A percentile compares a stretch with the other conserved stretches of the same genome.
These are phyloP conservation scores for Puccinia triticina DNA, from an alignment of 1,284 basidiomycete species.

Conservation along the genomic window DNA sequence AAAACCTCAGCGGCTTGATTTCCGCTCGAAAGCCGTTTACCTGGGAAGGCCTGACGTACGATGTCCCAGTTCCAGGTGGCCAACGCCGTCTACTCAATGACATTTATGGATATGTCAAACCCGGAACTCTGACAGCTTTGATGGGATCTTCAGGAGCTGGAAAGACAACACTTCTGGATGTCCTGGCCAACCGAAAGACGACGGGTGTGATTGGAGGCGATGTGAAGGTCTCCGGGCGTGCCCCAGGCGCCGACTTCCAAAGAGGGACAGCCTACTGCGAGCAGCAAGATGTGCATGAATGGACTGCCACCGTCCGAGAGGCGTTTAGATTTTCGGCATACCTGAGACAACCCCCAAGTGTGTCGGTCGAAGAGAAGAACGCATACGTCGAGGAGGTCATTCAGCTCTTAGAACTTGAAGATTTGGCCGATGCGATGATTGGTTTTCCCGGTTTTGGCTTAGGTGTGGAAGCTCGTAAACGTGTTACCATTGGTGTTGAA, in stretches of 20 bases:
- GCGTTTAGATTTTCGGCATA: slow-evolving; percentile 67
- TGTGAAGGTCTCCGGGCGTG: slow-evolving; percentile 64
- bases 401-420: slow-evolving; percentile 64
- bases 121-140: slow-evolving; percentile 63
- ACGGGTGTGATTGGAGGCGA: slow-evolving; percentile 60
- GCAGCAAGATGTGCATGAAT: slow-evolving; percentile 69
- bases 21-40: slow-evolving; percentile 56
- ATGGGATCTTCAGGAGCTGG: slow-evolving; percentile 60
- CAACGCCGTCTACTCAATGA: slow-evolving; percentile 62
- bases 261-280: slow-evolving; percentile 63
- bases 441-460: slow-evolving; percentile 65
- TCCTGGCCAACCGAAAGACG: slow-evolving; percentile 64
- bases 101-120: slow-evolving; percentile 64
- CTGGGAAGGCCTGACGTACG: slow-evolving; percentile 63
- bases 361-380: slow-evolving; percentile 65
- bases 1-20: slow-evolving; percentile 19
- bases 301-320: slow-evolving; percentile 71
- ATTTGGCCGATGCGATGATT: slow-evolving; percentile 62
- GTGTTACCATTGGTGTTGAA: slow-evolving; percentile 68
- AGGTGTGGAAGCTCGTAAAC: slow-evolving; percentile 66
- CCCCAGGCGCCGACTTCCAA: slow-evolving; percentile 63
- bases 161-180: slow-evolving; percentile 65
- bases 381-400: slow-evolving; percentile 66
- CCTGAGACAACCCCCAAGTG: slow-evolving; percentile 65
- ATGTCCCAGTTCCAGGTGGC: slow-evolving; percentile 62